Base-by-base conservation (phyloP, 176 grass and related monocot genomes). In the Avena sativa region DNA sequence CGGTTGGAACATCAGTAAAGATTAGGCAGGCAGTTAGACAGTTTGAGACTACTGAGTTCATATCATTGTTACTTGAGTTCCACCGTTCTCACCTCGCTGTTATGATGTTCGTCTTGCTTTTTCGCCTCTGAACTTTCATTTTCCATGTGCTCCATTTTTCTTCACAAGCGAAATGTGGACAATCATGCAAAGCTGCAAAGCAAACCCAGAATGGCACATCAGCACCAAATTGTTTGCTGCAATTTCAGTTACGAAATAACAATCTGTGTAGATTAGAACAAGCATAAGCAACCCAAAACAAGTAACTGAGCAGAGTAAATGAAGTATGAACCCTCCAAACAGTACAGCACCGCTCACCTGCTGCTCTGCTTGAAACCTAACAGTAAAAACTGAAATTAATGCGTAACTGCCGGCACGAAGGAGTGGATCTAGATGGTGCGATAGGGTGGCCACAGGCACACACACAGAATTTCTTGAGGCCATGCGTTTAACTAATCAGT, bases 111-210 rank as follows among this genome's bases (percentile, higher is more conserved):
- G 67, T 86, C 81, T 56, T 90, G 79, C 53, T 80, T 84, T 56
- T 25, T 86, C 16, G 23, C 79, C n/a, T 44, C 13, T 2, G 65
- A 30, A 5, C 56, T 89, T 44, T 90, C 87, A 61, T 89, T 87
- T 81, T 89, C 83, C 15, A 57, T 74, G 43, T 87, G 73, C 80
- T 90, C 91, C 91, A 92, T 95, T 73, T 73, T 83, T n/a, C 17
- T 82, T 57, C 46, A 52, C 68, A n/a, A 81, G 50, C 36, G 46
- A 72, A 65, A 87, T 36, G 30, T 55, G 76, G 20, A 12, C 25
- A 80, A 60, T 49, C 19, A 86, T 56, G 9, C 80, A 58, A 69
- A 72, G 15, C 80, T 86, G 74, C 8, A 56, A 79, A 34, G 14
- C 26, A 86, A 71, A 79, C 26, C 71, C 19, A 74, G 58, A 86